phyloP scores from a whole-genome alignment of 2,329 filamentous ascomycete species.

The Dothistroma septosporum region DNA sequence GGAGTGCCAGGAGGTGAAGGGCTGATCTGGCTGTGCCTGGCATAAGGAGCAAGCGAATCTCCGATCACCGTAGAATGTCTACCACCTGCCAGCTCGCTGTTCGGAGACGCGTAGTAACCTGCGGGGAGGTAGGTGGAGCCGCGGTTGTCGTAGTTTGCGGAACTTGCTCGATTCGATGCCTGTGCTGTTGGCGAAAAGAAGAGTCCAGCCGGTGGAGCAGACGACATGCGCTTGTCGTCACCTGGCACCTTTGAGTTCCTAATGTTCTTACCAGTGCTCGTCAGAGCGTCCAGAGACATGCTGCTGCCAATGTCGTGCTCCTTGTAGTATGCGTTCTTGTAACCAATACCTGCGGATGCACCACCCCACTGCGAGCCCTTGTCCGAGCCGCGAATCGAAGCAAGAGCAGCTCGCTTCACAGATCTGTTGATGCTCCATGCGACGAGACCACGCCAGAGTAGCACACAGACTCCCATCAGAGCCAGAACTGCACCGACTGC shows the following conservation, averaged over 20 bases:
- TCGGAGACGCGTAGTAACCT: slow-evolving; percentile 79
- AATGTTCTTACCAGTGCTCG: slow-evolving; percentile 35
- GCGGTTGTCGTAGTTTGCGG: slow-evolving; percentile 49
- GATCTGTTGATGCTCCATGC: slow-evolving; percentile 89
- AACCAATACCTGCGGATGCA: slow-evolving; percentile 12
- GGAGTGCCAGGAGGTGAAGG: slow-evolving; percentile 30
- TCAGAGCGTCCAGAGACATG: slow-evolving; percentile 54
- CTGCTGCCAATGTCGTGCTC: slow-evolving; percentile 49
- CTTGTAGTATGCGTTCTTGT: slow-evolving; percentile 36
- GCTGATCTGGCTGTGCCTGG: slow-evolving; percentile 25
- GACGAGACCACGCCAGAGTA: slow-evolving; percentile 83
- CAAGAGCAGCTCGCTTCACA: slow-evolving; percentile 77
- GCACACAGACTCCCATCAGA: slow-evolving; percentile 72
- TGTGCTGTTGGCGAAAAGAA: slow-evolving; percentile 95
- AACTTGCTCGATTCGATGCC: slow-evolving; percentile 38
- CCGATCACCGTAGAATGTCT: slow-evolving; percentile 43
- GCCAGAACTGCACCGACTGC: slow-evolving; percentile 84
- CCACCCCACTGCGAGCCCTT: slow-evolving; percentile 35
- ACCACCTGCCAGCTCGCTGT: slow-evolving; percentile 43
- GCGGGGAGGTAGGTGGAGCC: slow-evolving; percentile 80
- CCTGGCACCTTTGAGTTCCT: slow-evolving; percentile 5
- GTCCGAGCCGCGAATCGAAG: slow-evolving; percentile 52
- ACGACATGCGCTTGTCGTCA: slow-evolving; percentile 25
- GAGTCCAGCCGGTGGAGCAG: slow-evolving; percentile 64
- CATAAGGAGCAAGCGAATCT: slow-evolving; percentile 33